Evolutionary conservation across 306 rosid species (phyloP).

Genomic region (Ormosia semicastrata): DNA sequence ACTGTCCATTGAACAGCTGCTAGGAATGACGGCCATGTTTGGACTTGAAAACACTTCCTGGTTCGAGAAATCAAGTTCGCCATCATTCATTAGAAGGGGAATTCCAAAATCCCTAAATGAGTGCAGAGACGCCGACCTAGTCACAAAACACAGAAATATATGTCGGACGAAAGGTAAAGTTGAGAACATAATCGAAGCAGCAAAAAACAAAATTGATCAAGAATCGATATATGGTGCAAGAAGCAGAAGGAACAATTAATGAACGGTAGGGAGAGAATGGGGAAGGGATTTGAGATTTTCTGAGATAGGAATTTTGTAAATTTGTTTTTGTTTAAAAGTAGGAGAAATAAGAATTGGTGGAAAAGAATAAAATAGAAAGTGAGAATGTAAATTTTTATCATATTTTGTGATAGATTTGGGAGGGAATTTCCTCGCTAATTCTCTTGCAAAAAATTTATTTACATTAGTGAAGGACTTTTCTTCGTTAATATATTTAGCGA

Average conservation of each 20-base stretch:
- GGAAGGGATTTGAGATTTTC: too few species aligned
- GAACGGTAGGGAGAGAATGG: too few species aligned
- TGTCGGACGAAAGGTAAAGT: background rate
- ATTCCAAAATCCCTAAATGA: background rate
- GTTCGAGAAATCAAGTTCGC: constrained; percentile 80
- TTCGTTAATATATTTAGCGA: too few species aligned
- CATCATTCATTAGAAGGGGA: constrained; percentile 69
- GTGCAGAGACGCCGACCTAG: constrained; percentile 12
- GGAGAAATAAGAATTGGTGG: too few species aligned
- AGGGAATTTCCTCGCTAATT: too few species aligned
- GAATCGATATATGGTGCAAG: background rate
- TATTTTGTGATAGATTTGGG: too few species aligned
- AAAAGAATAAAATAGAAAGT: too few species aligned
- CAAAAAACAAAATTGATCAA: background rate
- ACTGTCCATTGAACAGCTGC: constrained; percentile 81
- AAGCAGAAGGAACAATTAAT: background rate
- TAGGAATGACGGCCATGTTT: constrained; percentile 64
- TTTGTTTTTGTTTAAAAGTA: too few species aligned
- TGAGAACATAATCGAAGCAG: background rate
- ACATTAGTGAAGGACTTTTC: too few species aligned
- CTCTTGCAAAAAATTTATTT: too few species aligned
- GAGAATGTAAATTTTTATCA: too few species aligned
- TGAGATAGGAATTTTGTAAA: too few species aligned
- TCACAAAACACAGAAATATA: background rate
- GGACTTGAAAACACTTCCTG: constrained; percentile 68